Evolutionary conservation across 306 rosid genomes (phyloP).

Genomic region (Cucurbita argyrosperma): DNA sequence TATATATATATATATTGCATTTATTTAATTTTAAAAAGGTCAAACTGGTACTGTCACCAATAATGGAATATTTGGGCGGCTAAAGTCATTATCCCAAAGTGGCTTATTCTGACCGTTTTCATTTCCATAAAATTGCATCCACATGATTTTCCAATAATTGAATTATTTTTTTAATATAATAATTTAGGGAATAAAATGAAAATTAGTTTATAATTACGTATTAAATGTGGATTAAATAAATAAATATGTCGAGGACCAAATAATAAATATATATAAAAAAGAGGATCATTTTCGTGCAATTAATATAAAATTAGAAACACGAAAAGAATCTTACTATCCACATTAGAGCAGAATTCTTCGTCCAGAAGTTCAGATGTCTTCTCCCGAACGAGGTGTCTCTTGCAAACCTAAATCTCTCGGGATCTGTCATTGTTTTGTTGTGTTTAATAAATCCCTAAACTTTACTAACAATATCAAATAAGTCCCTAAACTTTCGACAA

Average conservation of each 20-base stretch:
- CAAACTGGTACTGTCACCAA: background rate
- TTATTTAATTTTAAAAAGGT: background rate
- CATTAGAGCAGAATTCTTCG: slow-evolving; percentile 43
- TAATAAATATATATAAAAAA: no score
- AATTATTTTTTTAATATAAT: background rate
- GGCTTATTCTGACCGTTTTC: background rate
- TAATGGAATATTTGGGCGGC: background rate
- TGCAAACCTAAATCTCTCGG: slow-evolving; percentile 78
- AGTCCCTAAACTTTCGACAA: no score
- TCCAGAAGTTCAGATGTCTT: slow-evolving; percentile 75
- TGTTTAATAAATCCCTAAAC: no score
- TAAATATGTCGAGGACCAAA: no score
- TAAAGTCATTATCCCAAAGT: background rate
- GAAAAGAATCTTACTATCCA: slow-evolving; percentile 61
- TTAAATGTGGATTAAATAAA: background rate
- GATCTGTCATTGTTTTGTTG: slow-evolving; percentile 26
- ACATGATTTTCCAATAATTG: background rate
- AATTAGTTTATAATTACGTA: background rate
- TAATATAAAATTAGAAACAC: background rate
- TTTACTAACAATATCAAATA: no score
- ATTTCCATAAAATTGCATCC: background rate
- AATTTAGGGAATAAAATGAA: background rate
- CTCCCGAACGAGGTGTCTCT: slow-evolving; percentile 88
- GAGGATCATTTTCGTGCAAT: no score
- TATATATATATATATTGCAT: background rate